Conservation (phyloP, 805 yeast species). For the Candida wancherniae region DNA sequence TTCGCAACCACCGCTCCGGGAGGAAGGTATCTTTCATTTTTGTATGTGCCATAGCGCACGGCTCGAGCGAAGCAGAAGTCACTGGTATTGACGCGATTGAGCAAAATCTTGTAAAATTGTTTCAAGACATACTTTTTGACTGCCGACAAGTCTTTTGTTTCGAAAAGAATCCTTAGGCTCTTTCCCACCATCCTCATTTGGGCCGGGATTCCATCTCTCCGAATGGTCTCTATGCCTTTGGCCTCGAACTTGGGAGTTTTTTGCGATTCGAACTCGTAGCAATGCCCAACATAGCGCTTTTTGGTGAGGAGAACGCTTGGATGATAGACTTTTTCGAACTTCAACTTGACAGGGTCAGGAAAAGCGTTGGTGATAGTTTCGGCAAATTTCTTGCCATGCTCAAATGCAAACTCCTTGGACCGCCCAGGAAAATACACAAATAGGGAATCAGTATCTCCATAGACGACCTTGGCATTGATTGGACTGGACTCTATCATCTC, state of each 20-base stretch:
- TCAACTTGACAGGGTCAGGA: conserved; percentile 77
- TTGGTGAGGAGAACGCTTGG: conserved; percentile 81
- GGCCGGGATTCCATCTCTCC: conserved; percentile 94
- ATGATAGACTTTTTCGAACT: conserved; percentile 89
- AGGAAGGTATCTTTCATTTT: conserved; percentile 67
- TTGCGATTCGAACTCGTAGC: conserved; percentile 59
- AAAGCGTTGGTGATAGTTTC: conserved; percentile 53
- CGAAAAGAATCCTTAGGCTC: conserved; percentile 63
- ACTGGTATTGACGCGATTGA: conserved; percentile 60
- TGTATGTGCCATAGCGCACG: conserved; percentile 80
- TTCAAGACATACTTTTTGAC: conserved; percentile 61
- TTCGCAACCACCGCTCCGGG: conserved; percentile 88
- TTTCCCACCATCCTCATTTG: conserved; percentile 79
- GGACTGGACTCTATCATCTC: conserved; percentile 56
- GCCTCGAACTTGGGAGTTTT: conserved; percentile 75
- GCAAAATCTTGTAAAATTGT: conserved; percentile 63
- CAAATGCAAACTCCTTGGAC: conserved; percentile 70
- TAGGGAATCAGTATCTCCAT: conserved; percentile 94
- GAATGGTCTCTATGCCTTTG: conserved; percentile 90
- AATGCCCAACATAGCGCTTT: conserved; percentile 86
- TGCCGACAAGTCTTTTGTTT: conserved; percentile 61
- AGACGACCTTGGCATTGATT: conserved; percentile 91
- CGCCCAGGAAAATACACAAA: conserved; percentile 89
- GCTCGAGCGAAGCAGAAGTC: conserved; percentile 93
- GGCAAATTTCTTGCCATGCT: conserved; percentile 69